Evolutionary conservation across 257 asterid genomes (phyloP).

Genomic region (Rubia yunnanensis): DNA sequence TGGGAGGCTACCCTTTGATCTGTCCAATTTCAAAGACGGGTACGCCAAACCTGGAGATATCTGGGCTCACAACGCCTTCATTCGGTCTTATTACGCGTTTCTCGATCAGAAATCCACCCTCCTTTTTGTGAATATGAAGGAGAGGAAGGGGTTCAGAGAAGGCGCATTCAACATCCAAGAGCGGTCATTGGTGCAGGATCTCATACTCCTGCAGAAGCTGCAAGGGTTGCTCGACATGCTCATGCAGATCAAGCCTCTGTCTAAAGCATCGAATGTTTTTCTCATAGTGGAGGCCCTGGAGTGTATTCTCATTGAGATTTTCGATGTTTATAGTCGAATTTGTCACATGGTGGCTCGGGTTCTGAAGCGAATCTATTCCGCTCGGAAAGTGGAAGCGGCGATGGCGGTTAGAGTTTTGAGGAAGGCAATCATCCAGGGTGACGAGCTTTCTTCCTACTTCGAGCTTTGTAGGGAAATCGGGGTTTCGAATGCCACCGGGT

Average conservation of each 20-base stretch:
- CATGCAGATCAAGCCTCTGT: constrained; percentile 50
- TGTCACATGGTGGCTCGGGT: constrained; percentile 56
- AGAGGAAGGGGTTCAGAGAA: constrained; percentile 9
- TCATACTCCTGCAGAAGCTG: constrained; percentile 35
- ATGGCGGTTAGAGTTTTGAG: constrained; percentile 45
- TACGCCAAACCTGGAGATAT: constrained; percentile 20
- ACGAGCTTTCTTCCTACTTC: constrained; percentile 45
- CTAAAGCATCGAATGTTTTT: constrained; percentile 31
- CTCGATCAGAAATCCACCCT: constrained; percentile 63
- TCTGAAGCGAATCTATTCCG: constrained; percentile 38
- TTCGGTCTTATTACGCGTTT: constrained; percentile 61
- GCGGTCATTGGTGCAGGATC: constrained; percentile 31
- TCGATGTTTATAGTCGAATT: constrained; percentile 53
- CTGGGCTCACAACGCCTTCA: constrained; percentile 49
- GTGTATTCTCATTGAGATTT: constrained; percentile 47
- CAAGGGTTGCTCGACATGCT: constrained; percentile 51
- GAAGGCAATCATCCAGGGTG: constrained; percentile 51
- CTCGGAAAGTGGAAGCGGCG: constrained; percentile 40
- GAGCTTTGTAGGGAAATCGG: constrained; percentile 60
- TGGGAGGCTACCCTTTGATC: constrained; percentile 78
- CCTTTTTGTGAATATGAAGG: constrained; percentile 27
- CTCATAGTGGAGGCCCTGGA: constrained; percentile 65
- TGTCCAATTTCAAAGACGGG: constrained; percentile 52
- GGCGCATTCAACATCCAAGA: background rate
- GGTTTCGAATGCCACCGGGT: constrained; percentile 40